Evolutionary conservation across 768 basidiomycete genomes (phyloP), one percentile per base, ranked within the genome.

Genomic region (Hygrocybe coccinea): DNA sequence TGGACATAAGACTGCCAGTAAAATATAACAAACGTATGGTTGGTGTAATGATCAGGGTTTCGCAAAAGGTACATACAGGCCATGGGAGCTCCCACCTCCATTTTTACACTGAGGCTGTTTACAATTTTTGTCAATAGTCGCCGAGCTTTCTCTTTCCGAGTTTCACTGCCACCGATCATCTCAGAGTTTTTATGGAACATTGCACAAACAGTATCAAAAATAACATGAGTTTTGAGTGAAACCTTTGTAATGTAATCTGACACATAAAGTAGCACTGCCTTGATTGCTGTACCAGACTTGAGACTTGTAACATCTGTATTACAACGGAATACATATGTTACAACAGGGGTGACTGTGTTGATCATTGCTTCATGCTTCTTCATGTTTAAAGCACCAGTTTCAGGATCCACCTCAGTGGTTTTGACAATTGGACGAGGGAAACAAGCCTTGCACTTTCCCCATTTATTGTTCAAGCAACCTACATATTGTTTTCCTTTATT

Each of bases 301-400:
- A 29, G 29, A 41, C 39, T 15, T 21, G 29, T 29, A 29, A 29
- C 29, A 29, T 29, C 29, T 29, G 29, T 29, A 29, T 29, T 29
- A 29, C 29, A 41, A 21, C 39, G 39, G 3, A 41, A 41, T 15
- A 41, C 15, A 41, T 41, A 41, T 12, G 68, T 60, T 5, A 67
- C 59, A 59, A 67, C 64, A 25, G 62, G 56, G 6, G 64, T 49
- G 6, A 67, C 58, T 63, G 39, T 67, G 59, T 75, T 75, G 5
- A 74, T 36, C 65, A 59, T 62, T 9, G 59, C 43, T 55, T 74
- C 70, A 10, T 39, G 25, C 53, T 75, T 69, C 54, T 66, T 65
- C 52, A 71, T 56, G 6, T 59, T 45, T 6, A 72, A 49, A 15
- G 56, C 53, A 12, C 70, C 70, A 17, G 57, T 63, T 3, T 63